Evolutionary conservation across 2,329 filamentous ascomycete genomes (phyloP), one percentile per base, ranked within the genome.

Genomic region (Ophiocordyceps robertsii): DNA sequence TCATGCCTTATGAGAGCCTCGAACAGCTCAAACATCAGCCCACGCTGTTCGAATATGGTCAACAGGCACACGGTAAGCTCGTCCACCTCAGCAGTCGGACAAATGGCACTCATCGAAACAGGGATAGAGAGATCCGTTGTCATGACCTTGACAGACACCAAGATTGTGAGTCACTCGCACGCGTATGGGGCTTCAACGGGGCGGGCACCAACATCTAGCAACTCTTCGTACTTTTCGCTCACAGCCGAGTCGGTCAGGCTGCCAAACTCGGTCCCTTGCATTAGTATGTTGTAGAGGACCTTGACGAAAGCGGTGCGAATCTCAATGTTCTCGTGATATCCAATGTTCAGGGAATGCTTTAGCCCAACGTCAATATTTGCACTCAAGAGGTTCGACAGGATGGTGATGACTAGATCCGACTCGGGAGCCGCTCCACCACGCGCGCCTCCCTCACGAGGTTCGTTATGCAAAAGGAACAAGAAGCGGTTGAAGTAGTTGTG

Each of bases 241-340:
- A 82, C 75, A 14, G 77, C 77, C 12, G 73, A 71, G 56, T 84
- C 79, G 2, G 78, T 80, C 29, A 84, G 57, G 43, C 78, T 80
- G 52, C 73, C 82, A 53, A 84, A 83, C 54, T 84, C 80, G 1
- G 79, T 82, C 31, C 80, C 80, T 53, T 83, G 80, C n/a, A 80
- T 70, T 14, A 84, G 59, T 42, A 84, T 82, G 53, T 83, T 83
- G 54, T 77, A 81, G 6, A 84, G 65, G 14, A 84, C 80, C 49
- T 77, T 80, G 46, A 84, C 73, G 53, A 84, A 83, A 2, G 80
- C 80, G 6, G 77, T 82, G 41, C 80, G 70, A 44, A 83, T 82
- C 50, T 82, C 77, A 29, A 80, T 65, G 50, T 82, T 81, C 50
- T 82, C 77, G 51, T 84, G 77, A 52, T 84, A 84, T 12, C 80